A percentile compares a stretch with the other conserved stretches of the same genome.
phyloP scores from a whole-genome alignment of 148 eudicot genomes.

The Arctostaphylos glauca region DNA sequence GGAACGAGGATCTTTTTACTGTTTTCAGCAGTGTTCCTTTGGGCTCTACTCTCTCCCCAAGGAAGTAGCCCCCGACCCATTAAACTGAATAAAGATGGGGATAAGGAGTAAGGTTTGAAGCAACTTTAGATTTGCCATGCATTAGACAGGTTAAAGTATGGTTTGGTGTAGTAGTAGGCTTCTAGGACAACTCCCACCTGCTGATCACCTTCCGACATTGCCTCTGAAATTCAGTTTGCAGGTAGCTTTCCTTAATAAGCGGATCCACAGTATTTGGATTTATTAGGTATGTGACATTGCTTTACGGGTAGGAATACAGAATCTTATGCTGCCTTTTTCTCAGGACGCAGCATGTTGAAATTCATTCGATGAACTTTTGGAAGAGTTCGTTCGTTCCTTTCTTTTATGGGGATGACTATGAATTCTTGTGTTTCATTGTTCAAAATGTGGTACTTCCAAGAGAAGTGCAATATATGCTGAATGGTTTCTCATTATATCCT shows the following conservation, averaged over 20 bases:
- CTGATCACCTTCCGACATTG: neutral
- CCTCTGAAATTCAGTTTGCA: neutral
- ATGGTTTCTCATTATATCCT: neutral
- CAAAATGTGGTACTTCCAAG: neutral
- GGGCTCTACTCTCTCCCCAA: neutral
- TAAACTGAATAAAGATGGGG: neutral
- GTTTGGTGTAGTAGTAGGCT: neutral
- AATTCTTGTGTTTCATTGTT: neutral
- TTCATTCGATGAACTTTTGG: neutral
- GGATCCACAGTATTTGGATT: neutral
- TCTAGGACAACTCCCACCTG: neutral
- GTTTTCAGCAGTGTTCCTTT: neutral
- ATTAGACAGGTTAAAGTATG: neutral
- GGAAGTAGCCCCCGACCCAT: neutral
- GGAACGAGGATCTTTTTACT: neutral
- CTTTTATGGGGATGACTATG: neutral
- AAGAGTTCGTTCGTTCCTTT: neutral
- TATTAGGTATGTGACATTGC: neutral
- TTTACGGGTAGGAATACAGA: neutral
- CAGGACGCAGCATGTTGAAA: neutral
- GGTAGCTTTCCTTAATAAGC: neutral
- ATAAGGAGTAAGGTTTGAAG: conserved; percentile 4
- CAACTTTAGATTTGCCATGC: neutral
- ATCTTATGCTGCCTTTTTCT: neutral
- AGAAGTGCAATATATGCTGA: neutral